Base-by-base conservation (phyloP, 2,329 filamentous ascomycete genomes). In the Macrophomina tecta region DNA sequence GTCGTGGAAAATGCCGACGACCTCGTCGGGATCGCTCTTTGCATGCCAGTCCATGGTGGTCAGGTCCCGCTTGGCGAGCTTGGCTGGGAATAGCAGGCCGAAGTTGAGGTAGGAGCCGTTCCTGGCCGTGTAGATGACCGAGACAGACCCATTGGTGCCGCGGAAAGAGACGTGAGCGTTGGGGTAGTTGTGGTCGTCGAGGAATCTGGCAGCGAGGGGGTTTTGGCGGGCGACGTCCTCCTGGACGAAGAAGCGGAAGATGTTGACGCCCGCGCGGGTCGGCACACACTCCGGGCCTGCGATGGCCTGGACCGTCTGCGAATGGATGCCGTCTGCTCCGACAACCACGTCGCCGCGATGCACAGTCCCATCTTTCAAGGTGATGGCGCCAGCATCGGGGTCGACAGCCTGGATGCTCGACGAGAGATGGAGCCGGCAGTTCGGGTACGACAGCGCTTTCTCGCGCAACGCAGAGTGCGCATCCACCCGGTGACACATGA, bases 301-400 rank as follows among this genome's bases (percentile, higher is more conserved):
- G 30, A 64, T 64, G 7, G 61, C 61, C 49, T 53, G 48, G 8
- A 64, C 61, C 34, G 23, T 64, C 61, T 64, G 42, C 23, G 61
- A 64, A 23, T 64, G 61, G 61, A 64, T 53, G 14, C 61, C 61
- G 48, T 64, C 61, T 12, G 61, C 61, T 8, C 61, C 61, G 46
- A 64, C 49, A 48, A 64, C 8, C 14, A 53, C n/a, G 11, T 64
- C 48, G 9, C 61, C 61, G 7, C 11, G 30, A 40, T 64, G 61
- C 18, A 52, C 28, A 0, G 48, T 53, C 3, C 61, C 61, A 8
- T 64, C 61, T 5, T 52, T 32, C 12, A 64, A 48, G 16, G 49
- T 64, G 34, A 64, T 42, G 36, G 61, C 42, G 14, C 61, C 61
- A 23, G 61, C 49, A 7, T 53, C 61, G 14, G 61, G 48, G 23